Base-by-base conservation (phyloP, 2,329 filamentous ascomycete genomes). In the Trichoderma pleuroti region DNA sequence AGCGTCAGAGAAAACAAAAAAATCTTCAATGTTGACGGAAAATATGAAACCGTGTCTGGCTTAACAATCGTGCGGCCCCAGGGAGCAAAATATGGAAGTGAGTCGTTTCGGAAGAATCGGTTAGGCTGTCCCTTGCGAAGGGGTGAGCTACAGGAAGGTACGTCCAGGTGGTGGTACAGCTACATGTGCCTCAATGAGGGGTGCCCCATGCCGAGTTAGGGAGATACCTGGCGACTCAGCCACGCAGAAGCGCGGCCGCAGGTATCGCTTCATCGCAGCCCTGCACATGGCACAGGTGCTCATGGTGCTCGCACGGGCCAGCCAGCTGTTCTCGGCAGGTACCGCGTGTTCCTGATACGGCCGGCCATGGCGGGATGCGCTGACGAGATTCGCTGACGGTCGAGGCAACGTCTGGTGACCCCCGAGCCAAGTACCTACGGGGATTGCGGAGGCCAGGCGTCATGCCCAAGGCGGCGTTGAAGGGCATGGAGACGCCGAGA, bases 21-120 rank as follows among this genome's bases (percentile, higher is more conserved):
- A 39, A 34, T 28, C 59, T 8, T 39, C 65, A 30, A 54, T 28
- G 62, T 59, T 32, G 54, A 60, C 52, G 12, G 46, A 9, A 60
- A 26, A 60, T 42, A 70, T 59, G 54, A 56, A 65, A 59, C 64
- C 34, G 57, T 46, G 64, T 59, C 34, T 46, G 49, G 52, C 64
- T 59, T 30, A 60, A 68, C 65, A 68, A 64, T 70, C 68, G 49
- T 49, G 68, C 64, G 59, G 49, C 52, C 52, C 52, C 59, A 64
- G 49, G 52, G 60, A 59, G 59, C 57, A 57, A 30, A 60, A 59
- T 36, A 34, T 54, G 54, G 36, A 71, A 66, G 30, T 66, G 69
- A 66, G 56, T 57, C 56, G 24, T 61, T 71, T 54, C 69, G 69
- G 69, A 71, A 71, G 69, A 71, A 71, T 66, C 69, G 69, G 69